phyloP scores from a whole-genome alignment of 75 land plant genomes.

The Sequoiadendron giganteum region DNA sequence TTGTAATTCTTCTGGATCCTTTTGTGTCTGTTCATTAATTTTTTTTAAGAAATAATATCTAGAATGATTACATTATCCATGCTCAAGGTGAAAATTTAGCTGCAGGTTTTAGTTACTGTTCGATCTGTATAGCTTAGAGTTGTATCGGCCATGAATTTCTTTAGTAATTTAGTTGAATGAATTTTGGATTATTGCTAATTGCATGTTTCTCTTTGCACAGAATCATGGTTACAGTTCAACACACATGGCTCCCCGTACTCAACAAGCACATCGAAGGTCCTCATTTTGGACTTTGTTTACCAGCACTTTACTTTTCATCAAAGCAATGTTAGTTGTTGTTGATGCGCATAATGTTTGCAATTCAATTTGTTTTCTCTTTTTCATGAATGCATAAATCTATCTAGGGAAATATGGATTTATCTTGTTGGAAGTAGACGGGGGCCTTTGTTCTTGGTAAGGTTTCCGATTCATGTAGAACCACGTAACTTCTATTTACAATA shows the following conservation, averaged over 20 bases:
- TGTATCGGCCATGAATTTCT: not conserved
- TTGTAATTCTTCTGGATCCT: not conserved
- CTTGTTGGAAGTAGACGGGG: not conserved
- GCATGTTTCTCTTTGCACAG: not conserved
- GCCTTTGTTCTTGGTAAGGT: not conserved
- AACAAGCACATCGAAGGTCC: conserved; percentile 1
- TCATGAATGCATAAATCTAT: not conserved
- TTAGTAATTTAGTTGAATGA: not conserved
- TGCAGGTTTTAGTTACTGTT: not conserved
- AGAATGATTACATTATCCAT: not conserved
- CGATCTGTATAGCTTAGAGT: not conserved
- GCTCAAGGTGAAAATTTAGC: not conserved
- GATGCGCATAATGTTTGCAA: not conserved
- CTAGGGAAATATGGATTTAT: not conserved
- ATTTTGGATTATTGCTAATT: not conserved
- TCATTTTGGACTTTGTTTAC: not conserved
- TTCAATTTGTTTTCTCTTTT: not conserved
- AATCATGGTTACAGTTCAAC: conserved; percentile 3
- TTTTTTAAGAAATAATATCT: not conserved
- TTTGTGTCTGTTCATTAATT: not conserved
- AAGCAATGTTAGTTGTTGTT: not conserved
- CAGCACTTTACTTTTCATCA: not conserved
- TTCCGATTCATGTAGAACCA: not conserved
- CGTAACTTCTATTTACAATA: not conserved
- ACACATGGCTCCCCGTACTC: conserved; percentile 1